These are phyloP conservation scores for Pleurozium schreberi DNA, from an alignment of 225 moss, liverwort and hornwort species.

Conservation along the genomic window DNA sequence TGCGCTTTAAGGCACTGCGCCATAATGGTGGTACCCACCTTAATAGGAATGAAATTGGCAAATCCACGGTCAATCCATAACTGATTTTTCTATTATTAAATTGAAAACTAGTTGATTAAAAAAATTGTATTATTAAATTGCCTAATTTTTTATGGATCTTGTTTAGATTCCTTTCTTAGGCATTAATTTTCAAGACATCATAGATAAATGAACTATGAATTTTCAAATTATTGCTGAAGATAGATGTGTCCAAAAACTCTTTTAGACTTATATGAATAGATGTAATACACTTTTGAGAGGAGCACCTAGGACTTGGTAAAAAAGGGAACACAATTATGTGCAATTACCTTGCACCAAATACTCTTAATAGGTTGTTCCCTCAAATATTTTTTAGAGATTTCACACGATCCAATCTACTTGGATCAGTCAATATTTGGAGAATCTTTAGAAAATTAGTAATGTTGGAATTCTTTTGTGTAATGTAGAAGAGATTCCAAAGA, in stretches of 20 bases:
- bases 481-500: accelerated
- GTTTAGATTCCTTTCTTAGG: accelerated
- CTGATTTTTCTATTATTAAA: background rate
- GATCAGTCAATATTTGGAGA: background rate
- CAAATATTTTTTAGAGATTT: background rate
- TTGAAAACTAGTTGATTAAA: background rate
- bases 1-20: too few relatives aligned
- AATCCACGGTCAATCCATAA: background rate
- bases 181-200: too few relatives aligned
- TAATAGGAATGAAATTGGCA: background rate
- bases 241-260: background rate
- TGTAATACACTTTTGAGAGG: background rate
- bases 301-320: accelerated
- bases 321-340: background rate
- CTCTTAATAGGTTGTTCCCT: accelerated
- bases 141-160: background rate
- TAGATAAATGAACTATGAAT: accelerated
- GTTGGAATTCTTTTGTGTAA: background rate
- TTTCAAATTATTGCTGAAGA: accelerated
- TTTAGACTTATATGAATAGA: accelerated
- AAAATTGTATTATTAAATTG: background rate
- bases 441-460: background rate
- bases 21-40: too few relatives aligned
- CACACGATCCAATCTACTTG: background rate
- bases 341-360: background rate